phyloP scores from a whole-genome alignment of 352 stramenopile species.

The Globisporangium cystogenes region DNA sequence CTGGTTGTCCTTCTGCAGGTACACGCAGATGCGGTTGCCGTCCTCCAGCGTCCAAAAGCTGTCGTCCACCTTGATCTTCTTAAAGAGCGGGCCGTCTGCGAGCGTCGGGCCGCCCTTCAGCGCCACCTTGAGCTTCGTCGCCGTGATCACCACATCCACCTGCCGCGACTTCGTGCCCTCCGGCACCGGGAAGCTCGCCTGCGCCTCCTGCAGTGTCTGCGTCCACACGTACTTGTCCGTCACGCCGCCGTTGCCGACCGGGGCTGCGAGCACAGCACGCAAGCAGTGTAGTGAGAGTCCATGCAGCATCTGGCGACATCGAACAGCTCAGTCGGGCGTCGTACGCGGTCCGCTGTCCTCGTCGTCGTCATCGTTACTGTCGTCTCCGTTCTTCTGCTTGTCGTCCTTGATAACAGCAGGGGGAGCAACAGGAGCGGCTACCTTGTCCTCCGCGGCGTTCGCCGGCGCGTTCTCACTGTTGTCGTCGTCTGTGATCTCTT shows the following conservation, averaged over 20 bases:
- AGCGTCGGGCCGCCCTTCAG: constrained; percentile 73
- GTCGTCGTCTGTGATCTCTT: constrained; percentile 72
- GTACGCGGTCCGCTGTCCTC: constrained; percentile 64
- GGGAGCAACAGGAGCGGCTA: constrained; percentile 6
- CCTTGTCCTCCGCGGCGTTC: constrained; percentile 20
- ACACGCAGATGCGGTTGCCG: constrained; percentile 87
- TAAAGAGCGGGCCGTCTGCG: constrained; percentile 91
- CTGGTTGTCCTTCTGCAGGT: constrained; percentile 97
- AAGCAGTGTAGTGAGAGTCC: background rate
- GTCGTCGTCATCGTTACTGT: constrained; percentile 35
- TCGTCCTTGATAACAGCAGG: constrained; percentile 27
- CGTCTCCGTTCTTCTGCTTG: background rate
- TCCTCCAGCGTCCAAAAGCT: constrained; percentile 99
- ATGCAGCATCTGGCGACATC: background rate
- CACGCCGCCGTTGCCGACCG: constrained; percentile 88
- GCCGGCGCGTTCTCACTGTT: constrained; percentile 8
- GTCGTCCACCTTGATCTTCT: constrained; percentile 97
- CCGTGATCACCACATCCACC: constrained; percentile 90
- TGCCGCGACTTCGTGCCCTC: constrained; percentile 91
- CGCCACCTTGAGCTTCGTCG: constrained; percentile 88
- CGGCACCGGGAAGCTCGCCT: constrained; percentile 90
- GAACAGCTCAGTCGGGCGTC: constrained; percentile 1
- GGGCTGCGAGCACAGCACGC: constrained; percentile 32
- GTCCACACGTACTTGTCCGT: constrained; percentile 97
- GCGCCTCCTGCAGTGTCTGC: constrained; percentile 96